A percentile compares a stretch with the other conserved stretches of the same genome.
These are phyloP conservation scores for Backusella parvicylindrica DNA, from an alignment of 192 early-diverging fungal genomes.

Conservation along the genomic window DNA sequence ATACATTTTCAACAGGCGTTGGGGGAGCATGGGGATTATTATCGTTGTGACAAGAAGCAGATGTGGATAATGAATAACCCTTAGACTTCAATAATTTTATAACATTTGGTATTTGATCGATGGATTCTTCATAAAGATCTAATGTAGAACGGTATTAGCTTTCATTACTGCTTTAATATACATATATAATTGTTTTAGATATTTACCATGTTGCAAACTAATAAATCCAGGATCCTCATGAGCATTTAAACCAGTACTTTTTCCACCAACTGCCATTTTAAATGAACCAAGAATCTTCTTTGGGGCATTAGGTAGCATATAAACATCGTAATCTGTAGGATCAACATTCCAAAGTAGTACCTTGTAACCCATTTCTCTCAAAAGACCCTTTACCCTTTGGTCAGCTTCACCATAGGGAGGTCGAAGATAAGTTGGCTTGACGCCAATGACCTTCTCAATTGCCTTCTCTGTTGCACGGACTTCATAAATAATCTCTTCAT, in stretches of 20 bases:
- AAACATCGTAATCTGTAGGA: slow-evolving; percentile 36
- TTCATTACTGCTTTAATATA: neutral
- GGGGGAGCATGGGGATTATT: neutral
- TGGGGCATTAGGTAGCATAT: slow-evolving; percentile 9
- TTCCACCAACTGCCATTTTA: slow-evolving; percentile 3
- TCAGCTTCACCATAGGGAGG: slow-evolving; percentile 60
- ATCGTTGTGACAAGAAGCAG: slow-evolving; percentile 9
- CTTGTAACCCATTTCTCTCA: slow-evolving; percentile 34
- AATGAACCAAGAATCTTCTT: slow-evolving; percentile 15
- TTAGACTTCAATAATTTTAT: neutral
- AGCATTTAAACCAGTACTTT: slow-evolving; percentile 23
- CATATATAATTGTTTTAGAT: neutral
- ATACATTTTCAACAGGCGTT: neutral
- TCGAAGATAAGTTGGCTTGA: slow-evolving; percentile 55
- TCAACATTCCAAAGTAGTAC: slow-evolving; percentile 36
- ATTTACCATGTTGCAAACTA: slow-evolving; percentile 34
- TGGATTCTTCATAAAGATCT: slow-evolving; percentile 15
- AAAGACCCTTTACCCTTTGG: slow-evolving; percentile 52
- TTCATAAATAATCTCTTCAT: slow-evolving; percentile 38
- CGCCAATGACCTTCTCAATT: slow-evolving; percentile 48
- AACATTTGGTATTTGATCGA: slow-evolving; percentile 9
- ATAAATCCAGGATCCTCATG: slow-evolving; percentile 34
- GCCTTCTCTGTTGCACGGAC: slow-evolving; percentile 45
- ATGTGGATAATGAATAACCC: neutral
- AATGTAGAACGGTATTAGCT: neutral